Conservation (phyloP, 148 eudicot species). For the Gaultheria prostrata region DNA sequence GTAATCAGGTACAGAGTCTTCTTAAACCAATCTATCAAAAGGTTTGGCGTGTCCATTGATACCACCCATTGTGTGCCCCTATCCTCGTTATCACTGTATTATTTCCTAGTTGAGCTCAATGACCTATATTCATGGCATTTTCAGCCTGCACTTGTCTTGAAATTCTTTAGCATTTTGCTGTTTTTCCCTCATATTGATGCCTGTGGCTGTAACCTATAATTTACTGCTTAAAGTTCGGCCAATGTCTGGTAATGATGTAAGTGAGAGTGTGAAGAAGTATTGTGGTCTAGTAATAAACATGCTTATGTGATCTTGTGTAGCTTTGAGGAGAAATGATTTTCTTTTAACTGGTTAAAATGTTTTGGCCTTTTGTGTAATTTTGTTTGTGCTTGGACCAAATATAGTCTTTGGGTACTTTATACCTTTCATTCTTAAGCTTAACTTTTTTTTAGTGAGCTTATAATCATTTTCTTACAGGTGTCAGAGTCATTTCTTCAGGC, state of each 20-base stretch:
- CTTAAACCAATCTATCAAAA: neutral
- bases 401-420: neutral
- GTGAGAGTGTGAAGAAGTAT: neutral
- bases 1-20: neutral
- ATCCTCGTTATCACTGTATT: neutral
- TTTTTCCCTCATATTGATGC: neutral
- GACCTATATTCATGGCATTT: neutral
- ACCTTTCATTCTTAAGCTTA: conserved; percentile 1
- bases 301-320: neutral
- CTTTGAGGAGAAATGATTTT: neutral
- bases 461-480: conserved; percentile 41
- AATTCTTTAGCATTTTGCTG: neutral
- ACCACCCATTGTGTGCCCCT: neutral
- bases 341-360: neutral
- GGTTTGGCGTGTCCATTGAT: neutral
- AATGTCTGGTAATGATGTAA: neutral
- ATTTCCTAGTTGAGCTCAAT: neutral
- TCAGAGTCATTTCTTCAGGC: conserved; percentile 51
- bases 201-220: neutral
- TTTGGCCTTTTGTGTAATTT: neutral
- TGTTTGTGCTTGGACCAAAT: neutral
- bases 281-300: neutral
- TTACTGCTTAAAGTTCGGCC: neutral
- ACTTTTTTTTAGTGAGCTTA: conserved; percentile 1
- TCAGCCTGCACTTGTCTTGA: neutral